These are phyloP conservation scores for Ogataea dorogensis DNA, from an alignment of 805 yeast species.

Conservation along the genomic window DNA sequence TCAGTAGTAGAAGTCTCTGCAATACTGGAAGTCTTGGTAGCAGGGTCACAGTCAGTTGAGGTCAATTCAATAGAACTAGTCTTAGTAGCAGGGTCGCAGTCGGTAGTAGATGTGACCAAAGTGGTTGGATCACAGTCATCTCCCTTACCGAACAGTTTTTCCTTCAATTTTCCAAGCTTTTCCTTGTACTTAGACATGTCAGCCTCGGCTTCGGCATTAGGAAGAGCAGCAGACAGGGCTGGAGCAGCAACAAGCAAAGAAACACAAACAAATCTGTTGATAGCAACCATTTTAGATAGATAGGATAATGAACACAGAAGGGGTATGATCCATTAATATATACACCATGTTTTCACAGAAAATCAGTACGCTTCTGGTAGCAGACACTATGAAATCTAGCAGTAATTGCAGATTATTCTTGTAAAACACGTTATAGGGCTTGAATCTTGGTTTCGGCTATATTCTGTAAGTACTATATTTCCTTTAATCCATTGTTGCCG, in stretches of 20 bases:
- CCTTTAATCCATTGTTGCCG: too few species aligned
- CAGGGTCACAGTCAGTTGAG: conserved; percentile 10
- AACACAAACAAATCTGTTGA: conserved; percentile 14
- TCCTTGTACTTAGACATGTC: conserved; percentile 14
- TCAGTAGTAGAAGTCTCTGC: conserved; percentile 1
- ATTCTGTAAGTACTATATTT: too few species aligned
- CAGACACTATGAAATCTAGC: conserved; percentile 1
- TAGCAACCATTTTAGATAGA: conserved; percentile 14
- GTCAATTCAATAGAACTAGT: conserved; percentile 5
- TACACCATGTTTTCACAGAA: conserved; percentile 4
- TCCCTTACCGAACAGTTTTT: conserved; percentile 10
- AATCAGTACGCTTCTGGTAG: not conserved
- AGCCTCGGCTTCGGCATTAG: conserved; percentile 16
- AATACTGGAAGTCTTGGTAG: conserved; percentile 6
- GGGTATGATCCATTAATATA: conserved; percentile 1
- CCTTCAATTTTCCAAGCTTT: conserved; percentile 10
- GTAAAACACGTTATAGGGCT: too few species aligned
- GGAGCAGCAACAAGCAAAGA: conserved; percentile 14
- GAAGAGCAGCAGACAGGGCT: conserved; percentile 14
- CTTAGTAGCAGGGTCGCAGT: conserved; percentile 11
- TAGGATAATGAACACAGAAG: not conserved
- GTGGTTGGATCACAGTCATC: conserved; percentile 9
- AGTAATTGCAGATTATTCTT: conserved; percentile 1
- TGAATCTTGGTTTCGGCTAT: too few species aligned
- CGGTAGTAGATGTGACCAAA: conserved; percentile 4